Conservation (phyloP, 192 early-diverging fungal genomes). For the Coemansia sp. region DNA sequence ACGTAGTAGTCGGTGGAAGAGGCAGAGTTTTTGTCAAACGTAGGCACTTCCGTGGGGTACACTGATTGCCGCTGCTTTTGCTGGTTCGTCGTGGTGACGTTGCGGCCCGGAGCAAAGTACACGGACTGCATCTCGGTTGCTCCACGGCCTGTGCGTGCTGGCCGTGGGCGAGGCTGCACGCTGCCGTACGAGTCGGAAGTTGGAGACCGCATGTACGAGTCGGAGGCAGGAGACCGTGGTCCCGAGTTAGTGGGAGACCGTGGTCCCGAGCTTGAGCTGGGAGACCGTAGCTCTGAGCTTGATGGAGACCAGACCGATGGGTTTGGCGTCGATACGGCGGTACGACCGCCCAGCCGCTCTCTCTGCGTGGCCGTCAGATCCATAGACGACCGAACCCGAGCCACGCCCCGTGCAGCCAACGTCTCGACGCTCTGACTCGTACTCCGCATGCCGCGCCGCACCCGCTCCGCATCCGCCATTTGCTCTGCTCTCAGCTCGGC, state of each 20-base stretch:
- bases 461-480: constrained; percentile 6
- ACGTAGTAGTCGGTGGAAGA: constrained; percentile 53
- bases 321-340: constrained; percentile 17
- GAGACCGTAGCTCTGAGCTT: neutral
- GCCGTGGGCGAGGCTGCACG: constrained; percentile 27
- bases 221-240: too few relatives aligned
- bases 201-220: neutral
- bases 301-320: constrained; percentile 8
- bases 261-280: neutral
- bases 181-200: neutral
- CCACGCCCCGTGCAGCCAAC: constrained; percentile 7
- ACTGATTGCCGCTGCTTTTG: constrained; percentile 31
- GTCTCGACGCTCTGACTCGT: constrained; percentile 19
- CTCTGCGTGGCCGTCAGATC: constrained; percentile 33
- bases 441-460: constrained; percentile 2
- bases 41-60: constrained; percentile 14
- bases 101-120: constrained; percentile 53
- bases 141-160: constrained; percentile 26
- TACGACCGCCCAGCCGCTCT: constrained; percentile 19
- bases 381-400: constrained; percentile 28
- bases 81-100: constrained; percentile 47
- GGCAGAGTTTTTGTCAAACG: constrained; percentile 43
- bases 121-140: constrained; percentile 46
- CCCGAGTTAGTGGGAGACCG: too few relatives aligned
- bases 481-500: constrained; percentile 28